Evolutionary conservation across 768 basidiomycete genomes (phyloP).

Genomic region (Piloderma croceum): DNA sequence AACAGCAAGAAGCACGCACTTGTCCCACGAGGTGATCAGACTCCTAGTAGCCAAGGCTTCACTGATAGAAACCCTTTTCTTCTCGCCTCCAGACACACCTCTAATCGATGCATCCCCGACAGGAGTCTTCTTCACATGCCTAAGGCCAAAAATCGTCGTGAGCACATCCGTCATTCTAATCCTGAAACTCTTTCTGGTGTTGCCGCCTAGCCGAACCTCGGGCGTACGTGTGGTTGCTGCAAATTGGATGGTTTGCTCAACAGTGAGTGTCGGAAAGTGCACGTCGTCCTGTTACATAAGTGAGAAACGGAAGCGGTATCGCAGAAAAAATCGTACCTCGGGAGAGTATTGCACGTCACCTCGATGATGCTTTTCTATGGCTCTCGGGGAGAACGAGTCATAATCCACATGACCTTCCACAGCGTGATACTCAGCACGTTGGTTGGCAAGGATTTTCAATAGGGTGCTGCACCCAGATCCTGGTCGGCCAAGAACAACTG

Average conservation of each 20-base stretch:
- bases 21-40: constrained; percentile 47
- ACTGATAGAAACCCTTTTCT: constrained; percentile 52
- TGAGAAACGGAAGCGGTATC: background rate
- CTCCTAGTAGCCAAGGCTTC: constrained; percentile 44
- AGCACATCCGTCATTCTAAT: constrained; percentile 31
- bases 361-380: constrained; percentile 60
- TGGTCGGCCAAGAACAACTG: constrained; percentile 82
- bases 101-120: constrained; percentile 53
- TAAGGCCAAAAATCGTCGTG: constrained; percentile 48
- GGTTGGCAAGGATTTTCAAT: constrained; percentile 77
- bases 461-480: constrained; percentile 83
- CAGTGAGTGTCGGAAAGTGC: constrained; percentile 80
- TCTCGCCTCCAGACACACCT: constrained; percentile 46
- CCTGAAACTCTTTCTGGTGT: constrained; percentile 23
- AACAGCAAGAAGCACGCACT: constrained; percentile 20
- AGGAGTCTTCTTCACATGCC: constrained; percentile 47
- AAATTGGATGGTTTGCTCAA: constrained; percentile 68
- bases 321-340: constrained; percentile 34
- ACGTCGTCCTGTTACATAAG: constrained; percentile 63
- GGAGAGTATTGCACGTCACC: constrained; percentile 81
- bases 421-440: constrained; percentile 57
- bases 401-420: constrained; percentile 72
- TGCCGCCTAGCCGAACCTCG: constrained; percentile 38
- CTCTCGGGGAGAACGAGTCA: constrained; percentile 62
- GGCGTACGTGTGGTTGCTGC: constrained; percentile 67